Percentiles rank a stretch among this genome's conserved stretches.
phyloP scores from a whole-genome alignment of 139 green algal species.

The Pseudopediastrum boryanum region DNA sequence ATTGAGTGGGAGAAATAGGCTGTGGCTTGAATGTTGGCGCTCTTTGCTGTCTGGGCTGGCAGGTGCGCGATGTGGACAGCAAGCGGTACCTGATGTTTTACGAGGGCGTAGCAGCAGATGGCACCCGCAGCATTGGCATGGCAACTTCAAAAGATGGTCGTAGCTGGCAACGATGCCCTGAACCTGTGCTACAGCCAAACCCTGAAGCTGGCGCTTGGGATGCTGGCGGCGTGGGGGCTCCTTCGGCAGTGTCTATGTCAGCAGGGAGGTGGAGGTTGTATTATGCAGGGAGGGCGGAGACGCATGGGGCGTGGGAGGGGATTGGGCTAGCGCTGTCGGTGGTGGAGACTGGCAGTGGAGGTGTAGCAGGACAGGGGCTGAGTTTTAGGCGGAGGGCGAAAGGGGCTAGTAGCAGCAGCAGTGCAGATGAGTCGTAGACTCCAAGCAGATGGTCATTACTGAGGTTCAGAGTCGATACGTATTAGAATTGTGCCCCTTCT shows the following conservation, averaged over 20 bases:
- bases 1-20: no score
- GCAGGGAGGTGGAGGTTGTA: constrained; percentile 81
- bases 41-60: no score
- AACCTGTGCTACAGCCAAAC: constrained; percentile 30
- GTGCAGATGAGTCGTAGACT: no score
- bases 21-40: no score
- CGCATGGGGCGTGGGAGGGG: constrained; percentile 48
- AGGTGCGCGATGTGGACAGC: constrained; percentile 73
- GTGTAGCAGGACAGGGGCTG: not conserved
- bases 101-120: constrained; percentile 77
- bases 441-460: no score
- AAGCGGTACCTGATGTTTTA: constrained; percentile 91
- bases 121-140: constrained; percentile 73
- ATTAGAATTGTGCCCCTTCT: no score
- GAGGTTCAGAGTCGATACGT: no score
- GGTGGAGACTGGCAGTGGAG: not conserved
- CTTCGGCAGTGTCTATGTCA: constrained; percentile 86
- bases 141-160: constrained; percentile 77
- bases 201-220: constrained; percentile 71
- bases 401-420: constrained; percentile 2
- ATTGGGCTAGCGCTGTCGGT: constrained; percentile 60
- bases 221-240: constrained; percentile 72
- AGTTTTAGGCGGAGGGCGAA: constrained; percentile 22
- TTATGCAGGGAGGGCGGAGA: constrained; percentile 61
- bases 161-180: constrained; percentile 61